Base-by-base conservation (phyloP, 768 basidiomycete species). In the Crucibulum laeve region DNA sequence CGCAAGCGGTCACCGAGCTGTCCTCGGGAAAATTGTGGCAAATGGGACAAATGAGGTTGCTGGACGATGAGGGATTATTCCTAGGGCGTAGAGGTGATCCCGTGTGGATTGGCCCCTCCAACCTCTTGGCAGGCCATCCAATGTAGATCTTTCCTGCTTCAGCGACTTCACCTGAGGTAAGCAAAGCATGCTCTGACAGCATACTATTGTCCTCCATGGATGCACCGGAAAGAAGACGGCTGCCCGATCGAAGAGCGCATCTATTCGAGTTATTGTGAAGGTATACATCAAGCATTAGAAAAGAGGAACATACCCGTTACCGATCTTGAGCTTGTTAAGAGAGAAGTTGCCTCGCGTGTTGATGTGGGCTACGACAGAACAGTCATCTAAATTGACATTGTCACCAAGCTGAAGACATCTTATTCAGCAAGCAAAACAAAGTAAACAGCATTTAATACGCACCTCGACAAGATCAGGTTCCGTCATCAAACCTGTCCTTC, bases 191-290 rank as follows among this genome's bases (percentile, higher is more conserved):
- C 53, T 75, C 73, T 50, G 60, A 65, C 5, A 75, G 69, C 68
- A 74, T 70, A 48, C 68, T 70, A 53, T 59, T 60, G 45, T 69
- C 65, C 54, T 75, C 73, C 73, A 75, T 75, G 8, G 71, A 70
- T 8, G 73, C 73, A 5, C 73, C 73, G 5, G 72, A 73, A 21
- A 75, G 64, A 4, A 75, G 57, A 18, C 73, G 62, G 6, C 71
- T 72, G 24, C 73, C 73, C 5, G 68, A 58, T 17, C 73, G 67
- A 61, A 75, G 54, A 0, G 73, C 70, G 45, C 64, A 68, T 26
- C 68, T 70, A 39, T 10, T 24, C 14, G 35, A 2, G 24, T 32
- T 33, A n/a, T 7, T 21, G 34, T 26, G 33, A 18, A 33, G 14
- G 18, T 28, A 26, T 21, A 21, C n/a, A 8, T 33, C 10, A 36